These are phyloP conservation scores for Penicillium canariense DNA, from an alignment of 495 filamentous ascomycete genomes.

Conservation along the genomic window DNA sequence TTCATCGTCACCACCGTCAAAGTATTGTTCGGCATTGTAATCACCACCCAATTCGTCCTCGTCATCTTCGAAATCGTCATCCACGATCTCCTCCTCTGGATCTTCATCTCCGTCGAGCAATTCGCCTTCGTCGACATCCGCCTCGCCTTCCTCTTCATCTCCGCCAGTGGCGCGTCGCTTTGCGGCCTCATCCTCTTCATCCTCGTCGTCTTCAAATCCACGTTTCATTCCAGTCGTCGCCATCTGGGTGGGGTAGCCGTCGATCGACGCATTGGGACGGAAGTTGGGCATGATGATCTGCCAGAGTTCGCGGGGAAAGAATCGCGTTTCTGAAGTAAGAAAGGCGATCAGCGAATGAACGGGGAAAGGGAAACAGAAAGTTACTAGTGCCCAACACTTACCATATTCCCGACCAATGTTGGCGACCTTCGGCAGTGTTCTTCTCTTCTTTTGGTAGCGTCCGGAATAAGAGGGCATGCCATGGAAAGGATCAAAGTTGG, in stretches of 20 bases:
- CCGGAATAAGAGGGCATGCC: constrained; percentile 59
- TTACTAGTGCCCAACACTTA: constrained; percentile 22
- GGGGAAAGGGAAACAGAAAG: neutral
- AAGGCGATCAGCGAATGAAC: constrained; percentile 5
- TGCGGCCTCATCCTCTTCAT: constrained; percentile 33
- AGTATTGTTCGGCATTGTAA: constrained; percentile 66
- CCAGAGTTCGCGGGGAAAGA: constrained; percentile 59
- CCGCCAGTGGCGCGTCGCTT: constrained; percentile 31
- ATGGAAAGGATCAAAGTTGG: constrained; percentile 56
- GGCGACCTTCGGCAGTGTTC: constrained; percentile 48
- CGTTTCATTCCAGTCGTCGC: constrained; percentile 32
- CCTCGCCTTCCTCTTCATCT: constrained; percentile 35
- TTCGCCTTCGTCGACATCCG: constrained; percentile 35
- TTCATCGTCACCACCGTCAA: constrained; percentile 62
- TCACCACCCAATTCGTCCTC: constrained; percentile 58
- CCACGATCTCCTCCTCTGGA: constrained; percentile 49
- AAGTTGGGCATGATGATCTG: constrained; percentile 48
- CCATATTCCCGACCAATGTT: constrained; percentile 45
- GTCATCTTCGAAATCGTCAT: constrained; percentile 56
- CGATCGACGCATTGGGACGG: constrained; percentile 36
- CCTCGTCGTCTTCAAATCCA: constrained; percentile 48
- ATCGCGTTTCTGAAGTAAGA: constrained; percentile 44
- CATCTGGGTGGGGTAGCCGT: constrained; percentile 26
- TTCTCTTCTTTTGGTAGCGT: constrained; percentile 53
- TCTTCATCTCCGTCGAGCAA: constrained; percentile 48